phyloP scores from a whole-genome alignment of 352 stramenopile genomes.

The Thraustotheca clavata region DNA sequence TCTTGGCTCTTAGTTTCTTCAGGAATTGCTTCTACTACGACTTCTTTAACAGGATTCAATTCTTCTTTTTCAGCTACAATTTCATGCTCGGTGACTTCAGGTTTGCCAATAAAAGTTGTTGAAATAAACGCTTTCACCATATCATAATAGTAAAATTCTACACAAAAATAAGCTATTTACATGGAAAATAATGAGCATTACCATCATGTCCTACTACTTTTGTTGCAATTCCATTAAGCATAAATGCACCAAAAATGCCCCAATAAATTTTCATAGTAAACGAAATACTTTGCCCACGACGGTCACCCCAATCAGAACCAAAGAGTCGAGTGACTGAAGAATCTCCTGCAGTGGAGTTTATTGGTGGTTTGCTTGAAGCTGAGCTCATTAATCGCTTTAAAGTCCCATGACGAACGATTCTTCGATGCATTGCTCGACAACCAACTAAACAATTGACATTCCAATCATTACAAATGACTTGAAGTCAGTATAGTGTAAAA shows the following conservation, averaged over 20 bases:
- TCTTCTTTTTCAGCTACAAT: background rate
- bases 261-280: slow-evolving; percentile 67
- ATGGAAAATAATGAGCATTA: background rate
- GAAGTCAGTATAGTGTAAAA: no score
- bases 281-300: slow-evolving; percentile 50
- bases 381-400: no score
- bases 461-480: no score
- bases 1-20: background rate
- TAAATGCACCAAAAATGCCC: slow-evolving; percentile 45
- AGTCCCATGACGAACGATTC: no score
- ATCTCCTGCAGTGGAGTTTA: background rate
- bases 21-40: background rate
- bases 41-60: background rate
- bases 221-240: slow-evolving; percentile 54
- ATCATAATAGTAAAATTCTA: slow-evolving; percentile 19
- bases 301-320: slow-evolving; percentile 67
- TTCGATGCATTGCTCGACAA: no score
- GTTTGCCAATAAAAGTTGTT: slow-evolving; percentile 9
- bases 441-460: no score
- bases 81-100: background rate
- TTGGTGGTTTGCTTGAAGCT: background rate
- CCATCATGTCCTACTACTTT: slow-evolving; percentile 24
- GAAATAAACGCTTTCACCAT: background rate
- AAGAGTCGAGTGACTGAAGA: slow-evolving; percentile 38
- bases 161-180: background rate